Evolutionary conservation across 2,329 filamentous ascomycete species (phyloP).

Genomic region (Aspergillus luchuensis): DNA sequence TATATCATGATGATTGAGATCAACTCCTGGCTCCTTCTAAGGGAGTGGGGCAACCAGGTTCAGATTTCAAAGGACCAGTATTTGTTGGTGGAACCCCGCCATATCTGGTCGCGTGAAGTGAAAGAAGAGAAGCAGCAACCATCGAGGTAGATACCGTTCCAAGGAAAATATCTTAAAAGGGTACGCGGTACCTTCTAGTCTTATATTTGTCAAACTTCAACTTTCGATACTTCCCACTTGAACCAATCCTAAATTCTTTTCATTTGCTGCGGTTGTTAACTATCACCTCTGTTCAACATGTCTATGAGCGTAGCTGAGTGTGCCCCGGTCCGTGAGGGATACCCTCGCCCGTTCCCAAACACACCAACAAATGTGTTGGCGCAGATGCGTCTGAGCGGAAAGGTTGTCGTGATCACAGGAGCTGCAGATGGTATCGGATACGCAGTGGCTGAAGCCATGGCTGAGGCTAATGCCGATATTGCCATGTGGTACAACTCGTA

Average conservation of each 20-base stretch:
- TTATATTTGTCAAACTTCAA: too few relatives aligned
- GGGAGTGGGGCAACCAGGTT: not conserved
- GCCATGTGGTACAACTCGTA: slow-evolving; percentile 46
- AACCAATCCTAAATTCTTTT: not conserved
- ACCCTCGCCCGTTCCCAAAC: slow-evolving; percentile 43
- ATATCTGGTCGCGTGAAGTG: too few relatives aligned
- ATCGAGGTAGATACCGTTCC: too few relatives aligned
- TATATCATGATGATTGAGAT: not conserved
- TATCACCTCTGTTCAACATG: slow-evolving; percentile 32
- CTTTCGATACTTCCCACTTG: too few relatives aligned
- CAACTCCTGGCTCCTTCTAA: not conserved
- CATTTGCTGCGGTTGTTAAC: not conserved
- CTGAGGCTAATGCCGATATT: slow-evolving; percentile 49
- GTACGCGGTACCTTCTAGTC: too few relatives aligned
- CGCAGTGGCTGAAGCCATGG: slow-evolving; percentile 50
- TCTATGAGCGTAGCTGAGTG: slow-evolving; percentile 43
- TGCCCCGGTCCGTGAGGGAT: slow-evolving; percentile 33
- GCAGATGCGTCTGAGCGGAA: slow-evolving; percentile 48
- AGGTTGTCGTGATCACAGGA: slow-evolving; percentile 46
- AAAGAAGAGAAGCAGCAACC: too few relatives aligned
- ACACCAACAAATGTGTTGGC: slow-evolving; percentile 49
- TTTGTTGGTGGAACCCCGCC: too few relatives aligned
- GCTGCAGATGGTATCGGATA: slow-evolving; percentile 51
- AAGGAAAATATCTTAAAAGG: too few relatives aligned
- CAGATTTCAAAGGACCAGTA: too few relatives aligned